Base-by-base conservation (phyloP, 2,329 filamentous ascomycete species). In the Hypoxylon sp. region DNA sequence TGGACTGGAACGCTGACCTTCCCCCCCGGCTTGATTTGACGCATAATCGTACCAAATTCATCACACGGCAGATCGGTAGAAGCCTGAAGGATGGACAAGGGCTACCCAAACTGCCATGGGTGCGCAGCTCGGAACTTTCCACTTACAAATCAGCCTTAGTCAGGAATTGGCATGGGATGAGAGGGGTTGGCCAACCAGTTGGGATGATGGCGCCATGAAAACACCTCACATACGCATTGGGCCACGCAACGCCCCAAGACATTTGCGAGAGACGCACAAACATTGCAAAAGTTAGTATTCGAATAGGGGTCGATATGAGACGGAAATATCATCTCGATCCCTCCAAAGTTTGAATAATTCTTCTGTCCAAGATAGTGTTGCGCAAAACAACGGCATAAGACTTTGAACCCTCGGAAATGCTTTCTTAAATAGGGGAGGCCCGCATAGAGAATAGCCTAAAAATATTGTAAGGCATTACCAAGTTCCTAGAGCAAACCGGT, bases 41-140 rank as follows among this genome's bases (percentile, higher is more conserved):
- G 64, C 67, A 69, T 67, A 57, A 65, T 45, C 58, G 39, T 47
- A 51, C 51, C 60, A 37, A 50, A 61, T 61, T 30, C 67, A 65
- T 70, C 64, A 65, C 64, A 70, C 67, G 67, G 65, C 67, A 70
- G 65, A 70, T 70, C 67, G 61, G 61, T 58, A 65, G 54, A 57
- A 53, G 55, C 58, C 50, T 63, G 50, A 63, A 57, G 64, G 52
- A 63, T 67, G 50, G 51, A 25, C 16, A 32, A 47, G 62, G 50
- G 54, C 41, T 21, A 58, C 14, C 32, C 34, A 51, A 56, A 32
- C 41, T 23, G 14, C 5, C 66, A 52, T 58, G 55, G 58, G 48
- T 43, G 61, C 62, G 55, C 59, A 37, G 60, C 45, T 52, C 58
- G 58, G 58, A 60, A 60, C 27, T 65, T 68, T 32, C 54, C 58